Conservation (phyloP, 768 basidiomycete species). For the Pleurotus ostreatus region DNA sequence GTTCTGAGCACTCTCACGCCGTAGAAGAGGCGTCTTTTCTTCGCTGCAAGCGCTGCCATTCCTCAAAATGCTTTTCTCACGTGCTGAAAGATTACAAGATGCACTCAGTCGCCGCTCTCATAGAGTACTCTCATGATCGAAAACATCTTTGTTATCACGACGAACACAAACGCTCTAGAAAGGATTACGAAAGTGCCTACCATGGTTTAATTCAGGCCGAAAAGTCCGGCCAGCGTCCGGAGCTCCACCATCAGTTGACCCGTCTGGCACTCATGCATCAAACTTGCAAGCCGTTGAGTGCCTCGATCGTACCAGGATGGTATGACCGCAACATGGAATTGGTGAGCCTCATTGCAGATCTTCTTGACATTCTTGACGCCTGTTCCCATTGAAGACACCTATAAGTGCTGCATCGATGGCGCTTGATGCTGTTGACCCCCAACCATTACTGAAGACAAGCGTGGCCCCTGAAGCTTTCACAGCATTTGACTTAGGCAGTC, state of each 20-base stretch:
- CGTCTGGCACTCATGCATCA: slow-evolving; percentile 45
- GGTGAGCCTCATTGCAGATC: not conserved
- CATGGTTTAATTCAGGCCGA: slow-evolving; percentile 16
- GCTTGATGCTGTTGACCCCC: too few species aligned
- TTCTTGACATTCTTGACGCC: too few species aligned
- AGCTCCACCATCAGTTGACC: slow-evolving; percentile 31
- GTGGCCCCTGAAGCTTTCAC: too few species aligned
- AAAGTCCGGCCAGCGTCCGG: slow-evolving; percentile 30
- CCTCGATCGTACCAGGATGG: slow-evolving; percentile 48
- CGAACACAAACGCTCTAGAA: slow-evolving; percentile 22
- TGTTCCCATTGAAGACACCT: too few species aligned
- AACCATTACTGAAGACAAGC: too few species aligned
- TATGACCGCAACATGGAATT: slow-evolving; percentile 41
- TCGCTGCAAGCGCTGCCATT: slow-evolving; percentile 38
- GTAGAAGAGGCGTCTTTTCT: slow-evolving; percentile 20
- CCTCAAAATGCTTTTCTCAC: slow-evolving; percentile 34
- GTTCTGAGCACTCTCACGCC: slow-evolving; percentile 15
- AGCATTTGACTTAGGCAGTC: not conserved
- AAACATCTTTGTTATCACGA: slow-evolving; percentile 1
- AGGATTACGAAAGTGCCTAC: slow-evolving; percentile 4
- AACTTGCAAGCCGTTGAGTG: slow-evolving; percentile 44
- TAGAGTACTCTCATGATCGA: slow-evolving; percentile 21
- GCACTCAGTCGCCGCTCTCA: slow-evolving; percentile 36
- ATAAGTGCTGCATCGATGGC: too few species aligned
- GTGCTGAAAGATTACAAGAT: slow-evolving; percentile 25